Conservation (phyloP, 2,329 filamentous ascomycete species). For the Teratosphaeria viscida region DNA sequence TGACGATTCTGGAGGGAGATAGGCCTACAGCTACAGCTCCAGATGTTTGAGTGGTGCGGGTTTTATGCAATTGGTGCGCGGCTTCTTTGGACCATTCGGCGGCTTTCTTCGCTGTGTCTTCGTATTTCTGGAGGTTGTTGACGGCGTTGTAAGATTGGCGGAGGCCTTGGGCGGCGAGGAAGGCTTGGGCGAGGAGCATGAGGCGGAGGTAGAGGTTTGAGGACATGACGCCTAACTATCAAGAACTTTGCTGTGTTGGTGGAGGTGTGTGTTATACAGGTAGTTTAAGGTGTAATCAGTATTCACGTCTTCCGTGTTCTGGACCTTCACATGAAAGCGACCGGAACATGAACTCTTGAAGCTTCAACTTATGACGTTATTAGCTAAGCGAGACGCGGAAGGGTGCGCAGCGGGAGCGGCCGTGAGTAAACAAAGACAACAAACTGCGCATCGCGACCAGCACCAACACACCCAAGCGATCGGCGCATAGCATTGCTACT, state of each 20-base stretch:
- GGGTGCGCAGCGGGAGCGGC: neutral
- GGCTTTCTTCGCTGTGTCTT: conserved; percentile 34
- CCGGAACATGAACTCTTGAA: neutral
- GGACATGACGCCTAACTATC: neutral
- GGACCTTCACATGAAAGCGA: neutral
- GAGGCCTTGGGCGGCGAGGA: conserved; percentile 33
- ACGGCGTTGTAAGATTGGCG: conserved; percentile 34
- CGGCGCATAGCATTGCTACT: neutral
- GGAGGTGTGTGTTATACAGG: neutral
- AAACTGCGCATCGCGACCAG: neutral
- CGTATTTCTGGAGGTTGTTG: conserved; percentile 35
- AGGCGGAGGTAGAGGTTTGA: conserved; percentile 12
- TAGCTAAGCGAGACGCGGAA: neutral
- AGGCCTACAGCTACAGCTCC: conserved; percentile 29
- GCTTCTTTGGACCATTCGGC: conserved; percentile 36
- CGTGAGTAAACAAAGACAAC: neutral
- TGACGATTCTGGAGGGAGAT: neutral
- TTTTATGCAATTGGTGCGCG: conserved; percentile 33
- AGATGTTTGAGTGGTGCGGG: conserved; percentile 34
- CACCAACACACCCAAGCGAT: neutral
- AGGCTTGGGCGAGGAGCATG: conserved; percentile 30
- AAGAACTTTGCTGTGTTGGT: neutral
- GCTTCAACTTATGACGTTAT: neutral
- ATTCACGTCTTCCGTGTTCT: neutral
- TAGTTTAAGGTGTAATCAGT: neutral